These are phyloP conservation scores for Scutellaria minor DNA, from an alignment of 257 asterid genomes.

Conservation along the genomic window DNA sequence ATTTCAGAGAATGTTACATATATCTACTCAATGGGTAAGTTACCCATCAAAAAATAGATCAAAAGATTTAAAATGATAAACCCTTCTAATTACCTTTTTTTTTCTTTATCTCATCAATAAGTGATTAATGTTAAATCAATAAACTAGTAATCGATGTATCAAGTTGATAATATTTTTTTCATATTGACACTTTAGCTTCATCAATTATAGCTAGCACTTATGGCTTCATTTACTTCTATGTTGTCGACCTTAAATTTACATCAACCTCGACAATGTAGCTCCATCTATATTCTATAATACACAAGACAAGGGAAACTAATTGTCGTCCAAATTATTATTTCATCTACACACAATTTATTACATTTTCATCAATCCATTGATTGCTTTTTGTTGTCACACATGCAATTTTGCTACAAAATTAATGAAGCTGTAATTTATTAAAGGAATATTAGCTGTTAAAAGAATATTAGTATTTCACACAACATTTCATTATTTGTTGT, in stretches of 20 bases:
- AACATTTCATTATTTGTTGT: neutral
- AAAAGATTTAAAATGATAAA: too few relatives aligned
- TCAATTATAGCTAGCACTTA: constrained; percentile 10
- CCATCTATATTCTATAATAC: too few relatives aligned
- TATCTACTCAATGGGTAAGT: too few relatives aligned
- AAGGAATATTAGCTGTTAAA: neutral
- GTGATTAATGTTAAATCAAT: too few relatives aligned
- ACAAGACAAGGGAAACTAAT: neutral
- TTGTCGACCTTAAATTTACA: constrained; percentile 9
- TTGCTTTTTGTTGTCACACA: neutral
- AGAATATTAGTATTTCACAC: neutral
- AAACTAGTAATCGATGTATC: too few relatives aligned
- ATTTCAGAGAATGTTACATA: too few relatives aligned
- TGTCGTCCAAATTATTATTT: constrained; percentile 6
- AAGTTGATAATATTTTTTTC: too few relatives aligned
- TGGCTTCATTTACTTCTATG: constrained; percentile 20
- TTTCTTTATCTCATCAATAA: too few relatives aligned
- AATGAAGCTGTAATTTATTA: neutral
- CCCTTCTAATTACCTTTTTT: too few relatives aligned
- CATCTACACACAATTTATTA: neutral
- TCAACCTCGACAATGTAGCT: neutral
- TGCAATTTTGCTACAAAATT: neutral
- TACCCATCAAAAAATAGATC: too few relatives aligned
- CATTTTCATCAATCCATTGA: neutral
- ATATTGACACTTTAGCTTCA: neutral